Percentiles rank a stretch among this genome's conserved stretches.
Evolutionary conservation across 495 filamentous ascomycete species (phyloP).

Genomic region (Xylaria nigripes): DNA sequence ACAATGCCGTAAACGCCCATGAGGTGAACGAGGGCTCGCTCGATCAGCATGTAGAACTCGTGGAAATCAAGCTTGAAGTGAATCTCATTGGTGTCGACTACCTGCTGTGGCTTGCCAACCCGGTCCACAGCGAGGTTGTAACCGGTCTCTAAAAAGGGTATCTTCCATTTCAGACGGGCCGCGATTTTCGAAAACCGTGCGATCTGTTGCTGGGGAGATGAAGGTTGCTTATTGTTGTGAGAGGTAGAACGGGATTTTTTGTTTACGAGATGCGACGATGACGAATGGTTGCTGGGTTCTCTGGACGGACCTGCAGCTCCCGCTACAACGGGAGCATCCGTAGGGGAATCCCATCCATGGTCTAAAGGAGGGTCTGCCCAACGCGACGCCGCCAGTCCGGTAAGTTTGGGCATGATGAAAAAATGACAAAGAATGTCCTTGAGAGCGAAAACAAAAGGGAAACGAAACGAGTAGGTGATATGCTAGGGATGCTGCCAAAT

Average conservation of each 20-base stretch:
- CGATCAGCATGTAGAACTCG: constrained; percentile 60
- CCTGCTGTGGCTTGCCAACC: constrained; percentile 15
- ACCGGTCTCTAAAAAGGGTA: constrained; percentile 46
- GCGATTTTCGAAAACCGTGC: constrained; percentile 49
- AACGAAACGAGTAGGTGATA: background rate
- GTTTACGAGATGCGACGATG: background rate
- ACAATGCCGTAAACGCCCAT: constrained; percentile 48
- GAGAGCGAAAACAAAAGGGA: background rate
- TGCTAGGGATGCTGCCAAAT: background rate
- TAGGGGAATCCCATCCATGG: background rate
- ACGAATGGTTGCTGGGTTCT: background rate
- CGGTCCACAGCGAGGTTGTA: constrained; percentile 41
- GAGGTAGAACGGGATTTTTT: constrained; percentile 1
- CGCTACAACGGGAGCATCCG: background rate
- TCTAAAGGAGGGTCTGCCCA: constrained; percentile 1
- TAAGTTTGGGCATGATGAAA: background rate
- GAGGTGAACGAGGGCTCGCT: constrained; percentile 55
- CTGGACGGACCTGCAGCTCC: background rate
- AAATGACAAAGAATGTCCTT: too few species aligned
- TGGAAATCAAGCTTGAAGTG: constrained; percentile 68
- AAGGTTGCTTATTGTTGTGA: constrained; percentile 4
- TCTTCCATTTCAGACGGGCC: constrained; percentile 52
- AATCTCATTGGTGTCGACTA: constrained; percentile 39
- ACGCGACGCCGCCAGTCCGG: constrained; percentile 7
- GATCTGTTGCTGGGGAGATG: constrained; percentile 35